These are phyloP conservation scores for Metarhizium rileyi DNA, from an alignment of 2,329 filamentous ascomycete species.

Conservation along the genomic window DNA sequence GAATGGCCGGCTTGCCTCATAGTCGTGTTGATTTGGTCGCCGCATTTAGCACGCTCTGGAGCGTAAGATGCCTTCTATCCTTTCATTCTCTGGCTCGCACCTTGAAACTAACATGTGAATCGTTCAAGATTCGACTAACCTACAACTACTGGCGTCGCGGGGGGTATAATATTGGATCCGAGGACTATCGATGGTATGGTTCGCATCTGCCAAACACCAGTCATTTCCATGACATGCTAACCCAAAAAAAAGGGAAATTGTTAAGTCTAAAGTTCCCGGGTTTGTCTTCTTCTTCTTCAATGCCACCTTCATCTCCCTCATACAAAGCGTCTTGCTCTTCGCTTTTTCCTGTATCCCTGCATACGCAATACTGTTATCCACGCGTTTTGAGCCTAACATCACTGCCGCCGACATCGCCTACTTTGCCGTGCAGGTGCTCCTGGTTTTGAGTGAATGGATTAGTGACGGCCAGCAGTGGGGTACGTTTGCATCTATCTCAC, in stretches of 20 bases:
- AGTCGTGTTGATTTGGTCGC: conserved; percentile 63
- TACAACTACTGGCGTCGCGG: conserved; percentile 97
- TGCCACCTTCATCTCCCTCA: conserved; percentile 75
- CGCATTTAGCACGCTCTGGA: conserved; percentile 66
- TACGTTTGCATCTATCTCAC: conserved; percentile 20
- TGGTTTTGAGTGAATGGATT: conserved; percentile 61
- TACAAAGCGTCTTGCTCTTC: conserved; percentile 75
- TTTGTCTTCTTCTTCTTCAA: conserved; percentile 76
- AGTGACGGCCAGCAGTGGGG: conserved; percentile 92
- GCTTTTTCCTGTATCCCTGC: conserved; percentile 64
- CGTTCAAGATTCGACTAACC: conserved; percentile 69
- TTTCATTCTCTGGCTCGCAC: not conserved
- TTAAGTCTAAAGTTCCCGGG: conserved; percentile 55
- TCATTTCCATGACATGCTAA: not conserved
- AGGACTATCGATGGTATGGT: conserved; percentile 79
- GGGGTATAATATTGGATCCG: conserved; percentile 77
- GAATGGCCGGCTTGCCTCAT: conserved; percentile 60
- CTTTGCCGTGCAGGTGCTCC: conserved; percentile 33
- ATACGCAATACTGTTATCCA: conserved; percentile 70
- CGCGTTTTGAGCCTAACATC: conserved; percentile 47
- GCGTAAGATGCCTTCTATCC: conserved; percentile 41
- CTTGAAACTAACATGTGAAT: not conserved
- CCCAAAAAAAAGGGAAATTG: conserved; percentile 47
- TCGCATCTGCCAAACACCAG: not conserved
- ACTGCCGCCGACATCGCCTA: conserved; percentile 38